A percentile compares a stretch with the other conserved stretches of the same genome.
phyloP scores from a whole-genome alignment of 352 stramenopile species.

The Globisporangium polare region DNA sequence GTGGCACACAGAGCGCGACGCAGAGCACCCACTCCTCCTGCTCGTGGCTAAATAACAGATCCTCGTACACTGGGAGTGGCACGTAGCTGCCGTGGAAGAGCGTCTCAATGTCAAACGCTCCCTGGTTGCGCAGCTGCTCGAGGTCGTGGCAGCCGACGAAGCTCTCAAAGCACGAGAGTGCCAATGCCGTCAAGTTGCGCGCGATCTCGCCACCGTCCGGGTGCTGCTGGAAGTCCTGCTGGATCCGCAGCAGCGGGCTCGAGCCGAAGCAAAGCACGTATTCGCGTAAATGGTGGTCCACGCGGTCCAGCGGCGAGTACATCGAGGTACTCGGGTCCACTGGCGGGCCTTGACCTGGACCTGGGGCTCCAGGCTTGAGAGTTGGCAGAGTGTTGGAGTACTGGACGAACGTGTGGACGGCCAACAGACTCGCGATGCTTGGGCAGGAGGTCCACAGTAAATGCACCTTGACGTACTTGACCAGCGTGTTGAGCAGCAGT shows the following conservation, averaged over 20 bases:
- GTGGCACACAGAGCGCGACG: constrained; percentile 44
- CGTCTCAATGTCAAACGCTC: constrained; percentile 44
- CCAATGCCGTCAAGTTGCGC: constrained; percentile 28
- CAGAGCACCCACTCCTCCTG: constrained; percentile 54
- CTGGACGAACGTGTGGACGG: constrained; percentile 35
- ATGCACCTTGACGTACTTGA: constrained; percentile 58
- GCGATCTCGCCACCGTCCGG: constrained; percentile 26
- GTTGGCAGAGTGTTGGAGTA: constrained; percentile 15
- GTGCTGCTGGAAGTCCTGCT: constrained; percentile 53
- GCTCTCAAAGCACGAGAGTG: constrained; percentile 53
- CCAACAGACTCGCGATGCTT: constrained; percentile 37
- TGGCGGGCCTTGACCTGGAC: background rate
- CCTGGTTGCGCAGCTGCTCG: constrained; percentile 41
- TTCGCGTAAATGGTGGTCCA: constrained; percentile 38
- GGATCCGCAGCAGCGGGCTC: constrained; percentile 49
- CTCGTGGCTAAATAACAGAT: constrained; percentile 20
- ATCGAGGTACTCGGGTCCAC: background rate
- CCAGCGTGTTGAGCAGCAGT: constrained; percentile 47
- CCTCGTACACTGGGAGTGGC: constrained; percentile 16
- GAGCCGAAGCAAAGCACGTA: constrained; percentile 61
- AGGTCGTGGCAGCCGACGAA: constrained; percentile 48
- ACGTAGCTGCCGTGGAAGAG: constrained; percentile 23
- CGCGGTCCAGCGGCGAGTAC: constrained; percentile 32
- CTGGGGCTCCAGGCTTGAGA: background rate
- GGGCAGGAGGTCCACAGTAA: constrained; percentile 53